Conservation (phyloP, 2,329 filamentous ascomycete genomes). For the Fusarium sp. region DNA sequence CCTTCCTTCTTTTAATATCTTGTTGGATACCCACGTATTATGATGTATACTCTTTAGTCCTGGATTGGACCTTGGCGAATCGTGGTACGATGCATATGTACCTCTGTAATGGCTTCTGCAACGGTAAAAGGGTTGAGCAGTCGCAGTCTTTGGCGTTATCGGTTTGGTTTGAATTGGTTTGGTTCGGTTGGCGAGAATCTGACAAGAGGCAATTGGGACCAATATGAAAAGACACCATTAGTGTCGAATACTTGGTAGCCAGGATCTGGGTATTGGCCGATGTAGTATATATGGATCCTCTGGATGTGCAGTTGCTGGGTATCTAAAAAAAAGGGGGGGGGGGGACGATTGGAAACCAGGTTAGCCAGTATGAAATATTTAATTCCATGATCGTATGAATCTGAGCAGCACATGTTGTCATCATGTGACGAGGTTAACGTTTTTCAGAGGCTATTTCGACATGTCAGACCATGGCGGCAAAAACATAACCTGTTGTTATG, state of each 20-base stretch:
- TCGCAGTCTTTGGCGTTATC: constrained; percentile 28
- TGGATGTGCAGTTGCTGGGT: neutral
- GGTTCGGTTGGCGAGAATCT: neutral
- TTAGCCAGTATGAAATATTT: constrained; percentile 1
- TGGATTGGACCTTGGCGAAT: constrained; percentile 4
- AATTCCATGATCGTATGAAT: neutral
- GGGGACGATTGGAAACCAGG: neutral
- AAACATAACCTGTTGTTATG: neutral
- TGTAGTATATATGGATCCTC: neutral
- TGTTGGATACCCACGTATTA: constrained; percentile 38
- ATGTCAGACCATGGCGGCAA: constrained; percentile 27
- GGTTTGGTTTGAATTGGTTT: neutral
- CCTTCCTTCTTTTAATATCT: constrained; percentile 21
- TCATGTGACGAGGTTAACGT: neutral
- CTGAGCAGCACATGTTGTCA: neutral
- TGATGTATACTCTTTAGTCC: constrained; percentile 25
- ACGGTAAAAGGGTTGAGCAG: constrained; percentile 9
- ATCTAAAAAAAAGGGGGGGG: neutral
- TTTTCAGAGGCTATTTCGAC: neutral
- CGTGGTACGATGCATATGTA: constrained; percentile 1
- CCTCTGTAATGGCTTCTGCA: constrained; percentile 23
- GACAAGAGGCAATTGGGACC: constrained; percentile 15
- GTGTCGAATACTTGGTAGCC: neutral
- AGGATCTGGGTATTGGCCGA: neutral
- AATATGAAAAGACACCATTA: neutral